Evolutionary conservation across 345 rosid genomes (phyloP).

Genomic region (Excoecaria cochinchinensis): DNA sequence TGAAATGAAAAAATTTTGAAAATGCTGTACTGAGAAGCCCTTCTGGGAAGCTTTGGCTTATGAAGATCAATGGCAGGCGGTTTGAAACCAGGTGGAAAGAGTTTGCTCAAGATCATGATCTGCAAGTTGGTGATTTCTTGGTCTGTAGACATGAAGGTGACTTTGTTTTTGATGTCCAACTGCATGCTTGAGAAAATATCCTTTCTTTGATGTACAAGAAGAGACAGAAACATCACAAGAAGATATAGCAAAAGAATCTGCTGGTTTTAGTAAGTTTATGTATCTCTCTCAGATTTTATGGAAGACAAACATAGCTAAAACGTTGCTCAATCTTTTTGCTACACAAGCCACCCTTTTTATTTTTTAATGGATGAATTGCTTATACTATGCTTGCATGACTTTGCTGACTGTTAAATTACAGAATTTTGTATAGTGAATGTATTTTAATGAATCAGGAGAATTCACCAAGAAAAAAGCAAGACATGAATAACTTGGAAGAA

Average conservation of each 20-base stretch:
- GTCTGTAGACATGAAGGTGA: slow-evolving; percentile 13
- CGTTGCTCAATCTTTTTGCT: no score
- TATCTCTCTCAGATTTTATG: no score
- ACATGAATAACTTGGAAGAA: not conserved
- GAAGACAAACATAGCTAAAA: no score
- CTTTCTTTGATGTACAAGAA: not conserved
- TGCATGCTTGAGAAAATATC: slow-evolving; percentile 7
- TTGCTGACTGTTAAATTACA: not conserved
- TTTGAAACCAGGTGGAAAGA: slow-evolving; percentile 18
- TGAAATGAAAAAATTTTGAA: slow-evolving; percentile 4
- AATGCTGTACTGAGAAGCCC: slow-evolving; percentile 8
- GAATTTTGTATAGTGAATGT: not conserved
- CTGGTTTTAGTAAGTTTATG: no score
- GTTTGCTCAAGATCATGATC: slow-evolving; percentile 13
- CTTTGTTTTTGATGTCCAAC: slow-evolving; percentile 13
- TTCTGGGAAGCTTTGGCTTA: slow-evolving; percentile 11
- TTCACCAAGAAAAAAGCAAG: not conserved
- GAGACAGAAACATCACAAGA: not conserved
- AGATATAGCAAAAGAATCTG: not conserved
- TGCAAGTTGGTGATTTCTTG: slow-evolving; percentile 24
- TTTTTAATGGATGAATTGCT: not conserved
- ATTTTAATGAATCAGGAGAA: not conserved
- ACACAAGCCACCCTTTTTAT: no score
- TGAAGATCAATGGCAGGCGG: slow-evolving; percentile 2
- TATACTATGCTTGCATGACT: not conserved